phyloP scores from a whole-genome alignment of 129 eudicot genomes.

The Flaveria brownii region DNA sequence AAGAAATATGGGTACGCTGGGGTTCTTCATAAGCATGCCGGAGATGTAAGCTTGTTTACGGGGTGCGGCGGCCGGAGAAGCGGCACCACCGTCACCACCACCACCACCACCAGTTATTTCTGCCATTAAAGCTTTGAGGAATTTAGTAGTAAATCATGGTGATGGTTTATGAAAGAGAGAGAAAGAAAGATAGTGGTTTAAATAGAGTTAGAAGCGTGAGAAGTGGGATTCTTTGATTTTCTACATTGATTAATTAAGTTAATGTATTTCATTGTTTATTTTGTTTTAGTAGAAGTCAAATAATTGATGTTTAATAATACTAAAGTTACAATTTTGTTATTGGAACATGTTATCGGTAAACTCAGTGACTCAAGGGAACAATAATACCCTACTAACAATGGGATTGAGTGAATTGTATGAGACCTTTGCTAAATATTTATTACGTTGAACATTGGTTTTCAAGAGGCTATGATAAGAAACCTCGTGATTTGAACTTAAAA shows the following conservation, averaged over 20 bases:
- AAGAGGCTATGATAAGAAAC: too few species aligned
- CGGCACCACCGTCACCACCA: slow-evolving; percentile 22
- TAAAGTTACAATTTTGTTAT: background rate
- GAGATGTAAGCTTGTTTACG: slow-evolving; percentile 26
- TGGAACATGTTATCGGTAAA: background rate
- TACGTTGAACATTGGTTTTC: too few species aligned
- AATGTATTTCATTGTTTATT: too few species aligned
- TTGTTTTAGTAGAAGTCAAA: slow-evolving; percentile 21
- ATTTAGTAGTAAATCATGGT: slow-evolving; percentile 10
- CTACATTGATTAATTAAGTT: background rate
- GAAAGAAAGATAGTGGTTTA: background rate
- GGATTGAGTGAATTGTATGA: too few species aligned
- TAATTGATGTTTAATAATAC: background rate
- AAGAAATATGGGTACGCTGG: slow-evolving; percentile 28
- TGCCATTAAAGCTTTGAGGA: slow-evolving; percentile 29
- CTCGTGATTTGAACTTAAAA: too few species aligned
- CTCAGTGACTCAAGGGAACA: background rate
- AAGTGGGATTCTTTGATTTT: slow-evolving; percentile 36
- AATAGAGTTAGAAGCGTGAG: slow-evolving; percentile 25
- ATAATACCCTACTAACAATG: too few species aligned
- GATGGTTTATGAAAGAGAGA: background rate
- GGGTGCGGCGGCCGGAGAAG: slow-evolving; percentile 22
- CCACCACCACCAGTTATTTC: slow-evolving; percentile 10
- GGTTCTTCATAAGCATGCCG: slow-evolving; percentile 29
- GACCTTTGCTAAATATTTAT: too few species aligned